These are phyloP conservation scores for Drechslerella stenobrocha DNA, from an alignment of 2,329 filamentous ascomycete genomes.

Conservation along the genomic window DNA sequence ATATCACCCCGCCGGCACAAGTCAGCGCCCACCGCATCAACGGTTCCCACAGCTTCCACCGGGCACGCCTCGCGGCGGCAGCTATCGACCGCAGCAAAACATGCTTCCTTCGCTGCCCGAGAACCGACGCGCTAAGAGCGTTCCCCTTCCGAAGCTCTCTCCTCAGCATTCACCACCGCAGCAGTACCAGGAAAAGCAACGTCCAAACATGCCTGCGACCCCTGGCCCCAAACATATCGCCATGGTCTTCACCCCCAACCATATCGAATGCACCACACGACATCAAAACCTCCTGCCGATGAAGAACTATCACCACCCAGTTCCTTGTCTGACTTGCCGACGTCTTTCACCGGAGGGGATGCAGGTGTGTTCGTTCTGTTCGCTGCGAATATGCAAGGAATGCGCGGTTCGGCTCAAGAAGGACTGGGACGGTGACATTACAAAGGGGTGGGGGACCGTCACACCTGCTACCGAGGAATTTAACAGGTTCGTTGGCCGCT, in stretches of 20 bases:
- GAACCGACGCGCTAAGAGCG: constrained; percentile 34
- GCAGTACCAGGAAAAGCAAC: background rate
- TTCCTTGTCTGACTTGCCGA: constrained; percentile 41
- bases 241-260: constrained; percentile 29
- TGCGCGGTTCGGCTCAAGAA: constrained; percentile 34
- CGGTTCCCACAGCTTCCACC: constrained; percentile 20
- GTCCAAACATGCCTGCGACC: constrained; percentile 41
- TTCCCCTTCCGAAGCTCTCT: constrained; percentile 10
- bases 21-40: constrained; percentile 34
- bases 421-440: constrained; percentile 47
- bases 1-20: constrained; percentile 29
- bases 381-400: constrained; percentile 38
- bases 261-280: constrained; percentile 40
- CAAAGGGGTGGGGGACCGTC: constrained; percentile 42
- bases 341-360: constrained; percentile 34
- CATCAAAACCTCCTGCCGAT: constrained; percentile 33
- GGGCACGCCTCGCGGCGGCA: constrained; percentile 12
- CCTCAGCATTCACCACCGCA: constrained; percentile 1
- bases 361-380: constrained; percentile 38
- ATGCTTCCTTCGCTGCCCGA: constrained; percentile 42
- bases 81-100: constrained; percentile 21
- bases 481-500: constrained; percentile 26
- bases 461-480: constrained; percentile 36
- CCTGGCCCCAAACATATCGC: constrained; percentile 38
- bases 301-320: constrained; percentile 43